Evolutionary conservation across 257 asterid genomes (phyloP).

Genomic region (Handroanthus guayacan): DNA sequence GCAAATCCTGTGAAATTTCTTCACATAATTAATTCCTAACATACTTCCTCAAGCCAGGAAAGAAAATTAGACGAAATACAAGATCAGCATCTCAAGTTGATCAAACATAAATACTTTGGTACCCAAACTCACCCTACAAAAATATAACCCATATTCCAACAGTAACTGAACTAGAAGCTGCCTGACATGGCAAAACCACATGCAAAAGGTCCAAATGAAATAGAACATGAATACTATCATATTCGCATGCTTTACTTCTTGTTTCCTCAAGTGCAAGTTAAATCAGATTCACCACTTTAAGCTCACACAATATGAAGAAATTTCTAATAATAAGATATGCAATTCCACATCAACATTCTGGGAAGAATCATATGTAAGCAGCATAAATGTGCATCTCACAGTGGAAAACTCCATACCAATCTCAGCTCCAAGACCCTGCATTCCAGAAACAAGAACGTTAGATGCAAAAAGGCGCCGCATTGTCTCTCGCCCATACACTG

Average conservation of each 20-base stretch:
- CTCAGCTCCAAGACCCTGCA: slow-evolving; percentile 97
- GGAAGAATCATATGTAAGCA: not conserved
- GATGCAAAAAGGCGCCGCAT: slow-evolving; percentile 94
- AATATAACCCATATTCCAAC: not conserved
- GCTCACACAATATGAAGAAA: not conserved
- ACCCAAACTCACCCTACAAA: not conserved
- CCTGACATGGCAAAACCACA: not conserved
- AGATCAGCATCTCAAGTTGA: not conserved
- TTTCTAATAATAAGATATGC: slow-evolving; percentile 6
- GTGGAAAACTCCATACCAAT: slow-evolving; percentile 54
- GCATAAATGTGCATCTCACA: not conserved
- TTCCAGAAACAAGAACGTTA: slow-evolving; percentile 81
- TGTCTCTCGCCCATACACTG: slow-evolving; percentile 95
- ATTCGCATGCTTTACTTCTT: not conserved
- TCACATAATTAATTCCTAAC: not conserved
- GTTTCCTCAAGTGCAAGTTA: not conserved
- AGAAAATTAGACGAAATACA: slow-evolving; percentile 6
- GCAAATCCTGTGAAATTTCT: not conserved
- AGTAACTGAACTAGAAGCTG: slow-evolving; percentile 12
- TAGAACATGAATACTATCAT: not conserved
- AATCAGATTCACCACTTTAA: slow-evolving; percentile 11
- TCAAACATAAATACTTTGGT: not conserved
- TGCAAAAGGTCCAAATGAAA: slow-evolving; percentile 14
- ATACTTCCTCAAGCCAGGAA: not conserved
- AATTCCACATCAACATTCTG: not conserved